Conservation (phyloP, 1,139 yeast genomes). For the Blastobotrys buckinghamii region DNA sequence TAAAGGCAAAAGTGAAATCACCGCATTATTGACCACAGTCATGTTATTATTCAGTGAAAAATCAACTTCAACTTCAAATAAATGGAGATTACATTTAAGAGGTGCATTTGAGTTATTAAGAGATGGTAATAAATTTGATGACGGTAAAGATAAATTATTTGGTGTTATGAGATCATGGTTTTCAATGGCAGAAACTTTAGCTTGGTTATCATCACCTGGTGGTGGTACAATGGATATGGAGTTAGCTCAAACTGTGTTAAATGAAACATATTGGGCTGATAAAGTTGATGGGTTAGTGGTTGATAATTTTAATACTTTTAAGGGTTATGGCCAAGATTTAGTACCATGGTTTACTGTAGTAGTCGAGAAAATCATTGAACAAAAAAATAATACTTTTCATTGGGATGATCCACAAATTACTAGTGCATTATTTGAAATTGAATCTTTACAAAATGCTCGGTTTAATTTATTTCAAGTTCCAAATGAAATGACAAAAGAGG, state of each 20-base stretch:
- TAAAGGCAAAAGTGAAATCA: conserved; percentile 13
- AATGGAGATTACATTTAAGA: conserved; percentile 28
- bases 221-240: conserved; percentile 18
- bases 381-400: conserved; percentile 1
- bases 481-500: conserved; percentile 9
- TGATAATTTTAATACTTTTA: conserved; percentile 21
- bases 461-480: conserved; percentile 10
- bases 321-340: conserved; percentile 16
- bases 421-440: conserved; percentile 9
- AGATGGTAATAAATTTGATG: conserved; percentile 6
- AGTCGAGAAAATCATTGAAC: conserved; percentile 10
- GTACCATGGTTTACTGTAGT: conserved; percentile 15
- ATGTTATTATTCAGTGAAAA: conserved; percentile 27
- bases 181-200: conserved; percentile 19
- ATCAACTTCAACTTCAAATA: conserved; percentile 22
- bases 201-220: conserved; percentile 21
- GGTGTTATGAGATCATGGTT: conserved; percentile 17
- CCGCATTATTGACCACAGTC: conserved; percentile 21
- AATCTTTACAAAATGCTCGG: conserved; percentile 10
- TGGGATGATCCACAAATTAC: conserved; percentile 7
- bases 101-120: conserved; percentile 24
- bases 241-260: conserved; percentile 7
- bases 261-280: conserved; percentile 14
- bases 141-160: conserved; percentile 11
- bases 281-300: conserved; percentile 15